Evolutionary conservation across 2,329 filamentous ascomycete genomes (phyloP).

Genomic region (Cercospora sp.): DNA sequence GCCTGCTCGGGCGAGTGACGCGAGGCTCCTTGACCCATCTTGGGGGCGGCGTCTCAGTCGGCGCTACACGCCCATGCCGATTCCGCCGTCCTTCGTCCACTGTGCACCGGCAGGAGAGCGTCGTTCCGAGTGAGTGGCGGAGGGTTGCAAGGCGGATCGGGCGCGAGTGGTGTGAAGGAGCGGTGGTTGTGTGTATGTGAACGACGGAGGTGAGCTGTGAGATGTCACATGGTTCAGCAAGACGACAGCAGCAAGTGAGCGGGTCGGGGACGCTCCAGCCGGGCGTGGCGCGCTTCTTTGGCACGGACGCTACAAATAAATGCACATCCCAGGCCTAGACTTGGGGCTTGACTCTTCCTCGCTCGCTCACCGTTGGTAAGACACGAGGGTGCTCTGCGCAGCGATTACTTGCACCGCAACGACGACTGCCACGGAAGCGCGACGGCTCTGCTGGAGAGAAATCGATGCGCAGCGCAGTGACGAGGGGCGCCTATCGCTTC

Average conservation of each 20-base stretch:
- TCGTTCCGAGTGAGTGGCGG: background rate
- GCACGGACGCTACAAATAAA: background rate
- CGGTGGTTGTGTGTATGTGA: background rate
- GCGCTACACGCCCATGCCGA: slow-evolving; percentile 12
- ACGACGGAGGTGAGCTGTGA: background rate
- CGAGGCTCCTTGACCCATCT: slow-evolving; percentile 15
- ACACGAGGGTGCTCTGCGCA: background rate
- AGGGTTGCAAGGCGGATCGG: background rate
- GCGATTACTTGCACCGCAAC: background rate
- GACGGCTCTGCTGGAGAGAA: background rate
- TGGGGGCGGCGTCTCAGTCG: slow-evolving; percentile 3
- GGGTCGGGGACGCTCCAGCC: background rate
- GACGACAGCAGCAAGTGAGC: background rate
- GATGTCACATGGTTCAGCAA: background rate
- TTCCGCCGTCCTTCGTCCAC: background rate
- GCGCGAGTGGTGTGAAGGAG: background rate
- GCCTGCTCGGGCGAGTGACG: slow-evolving; percentile 9
- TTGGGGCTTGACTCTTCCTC: background rate
- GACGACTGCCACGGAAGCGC: background rate
- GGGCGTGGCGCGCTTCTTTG: background rate
- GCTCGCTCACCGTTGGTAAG: background rate
- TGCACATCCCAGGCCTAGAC: background rate
- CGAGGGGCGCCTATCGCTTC: background rate
- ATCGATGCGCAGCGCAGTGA: background rate
- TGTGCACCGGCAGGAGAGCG: background rate